Conservation (phyloP, 352 stramenopile species). For the Pythium monospermum region DNA sequence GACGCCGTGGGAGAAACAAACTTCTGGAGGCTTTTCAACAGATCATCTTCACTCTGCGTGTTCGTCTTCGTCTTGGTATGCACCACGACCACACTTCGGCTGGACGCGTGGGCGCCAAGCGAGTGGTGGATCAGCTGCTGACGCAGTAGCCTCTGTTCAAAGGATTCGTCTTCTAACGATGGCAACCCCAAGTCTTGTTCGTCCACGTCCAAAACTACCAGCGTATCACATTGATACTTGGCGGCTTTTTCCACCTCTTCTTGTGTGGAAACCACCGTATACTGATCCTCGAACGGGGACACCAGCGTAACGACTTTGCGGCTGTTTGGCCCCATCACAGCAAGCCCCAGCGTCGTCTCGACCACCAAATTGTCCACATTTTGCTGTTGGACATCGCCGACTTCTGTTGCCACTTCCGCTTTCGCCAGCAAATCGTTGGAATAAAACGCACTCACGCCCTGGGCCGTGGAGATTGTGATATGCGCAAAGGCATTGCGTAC, state of each 20-base stretch:
- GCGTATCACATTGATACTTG: background rate
- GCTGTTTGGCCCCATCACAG: slow-evolving; percentile 12
- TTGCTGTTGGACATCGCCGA: background rate
- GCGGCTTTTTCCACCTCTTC: background rate
- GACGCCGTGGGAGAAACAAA: background rate
- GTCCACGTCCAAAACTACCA: slow-evolving; percentile 9
- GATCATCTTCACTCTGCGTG: background rate
- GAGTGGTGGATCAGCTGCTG: slow-evolving; percentile 8
- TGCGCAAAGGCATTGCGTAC: slow-evolving; percentile 54
- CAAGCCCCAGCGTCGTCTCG: slow-evolving; percentile 11
- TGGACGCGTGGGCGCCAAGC: background rate
- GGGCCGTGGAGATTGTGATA: slow-evolving; percentile 51
- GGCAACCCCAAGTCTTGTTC: background rate
- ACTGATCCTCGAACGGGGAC: slow-evolving; percentile 14
- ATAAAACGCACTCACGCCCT: slow-evolving; percentile 45
- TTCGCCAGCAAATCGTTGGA: slow-evolving; percentile 70
- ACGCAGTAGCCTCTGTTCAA: background rate
- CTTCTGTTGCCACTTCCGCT: too few relatives aligned
- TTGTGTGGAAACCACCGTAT: background rate
- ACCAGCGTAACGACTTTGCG: slow-evolving; percentile 12
- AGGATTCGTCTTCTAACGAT: background rate
- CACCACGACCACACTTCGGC: slow-evolving; percentile 7
- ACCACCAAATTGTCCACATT: slow-evolving; percentile 8
- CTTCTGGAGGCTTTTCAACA: background rate
- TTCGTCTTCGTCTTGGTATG: background rate